Evolutionary conservation across 108 stramenopile genomes (phyloP).

Genomic region (Pseudonitzschia multiseries): DNA sequence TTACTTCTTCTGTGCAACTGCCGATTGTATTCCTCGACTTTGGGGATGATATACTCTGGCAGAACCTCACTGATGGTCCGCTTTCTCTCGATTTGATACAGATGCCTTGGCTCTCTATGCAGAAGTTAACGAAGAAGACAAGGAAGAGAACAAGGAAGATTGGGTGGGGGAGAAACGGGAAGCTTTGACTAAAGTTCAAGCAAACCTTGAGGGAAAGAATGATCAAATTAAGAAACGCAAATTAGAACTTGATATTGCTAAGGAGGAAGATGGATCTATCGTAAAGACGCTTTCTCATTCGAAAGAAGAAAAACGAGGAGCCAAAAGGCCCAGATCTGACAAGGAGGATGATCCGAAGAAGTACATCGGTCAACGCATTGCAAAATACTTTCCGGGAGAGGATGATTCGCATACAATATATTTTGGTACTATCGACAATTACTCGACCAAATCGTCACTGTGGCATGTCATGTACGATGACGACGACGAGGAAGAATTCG

Average conservation of each 20-base stretch:
- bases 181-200: slow-evolving; percentile 8
- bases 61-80: not conserved
- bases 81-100: not conserved
- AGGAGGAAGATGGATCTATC: slow-evolving; percentile 1
- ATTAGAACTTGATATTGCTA: not conserved
- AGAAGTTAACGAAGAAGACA: slow-evolving; percentile 3
- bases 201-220: slow-evolving; percentile 4
- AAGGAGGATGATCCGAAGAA: not conserved
- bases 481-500: slow-evolving; percentile 64
- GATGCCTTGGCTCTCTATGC: slow-evolving; percentile 3
- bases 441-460: slow-evolving; percentile 11
- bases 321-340: not conserved
- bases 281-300: not conserved
- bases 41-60: not conserved
- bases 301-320: not conserved
- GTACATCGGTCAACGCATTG: slow-evolving; percentile 54
- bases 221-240: slow-evolving; percentile 5
- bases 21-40: too few species aligned
- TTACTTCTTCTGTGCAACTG: too few species aligned
- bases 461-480: slow-evolving; percentile 67
- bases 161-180: slow-evolving; percentile 5
- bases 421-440: slow-evolving; percentile 44
- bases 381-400: slow-evolving; percentile 41
- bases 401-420: slow-evolving; percentile 37
- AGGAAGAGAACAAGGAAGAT: slow-evolving; percentile 10